Percentiles rank a stretch among this genome's conserved stretches.
Evolutionary conservation across 768 basidiomycete genomes (phyloP).

Genomic region (Xerocomus potaroensis): DNA sequence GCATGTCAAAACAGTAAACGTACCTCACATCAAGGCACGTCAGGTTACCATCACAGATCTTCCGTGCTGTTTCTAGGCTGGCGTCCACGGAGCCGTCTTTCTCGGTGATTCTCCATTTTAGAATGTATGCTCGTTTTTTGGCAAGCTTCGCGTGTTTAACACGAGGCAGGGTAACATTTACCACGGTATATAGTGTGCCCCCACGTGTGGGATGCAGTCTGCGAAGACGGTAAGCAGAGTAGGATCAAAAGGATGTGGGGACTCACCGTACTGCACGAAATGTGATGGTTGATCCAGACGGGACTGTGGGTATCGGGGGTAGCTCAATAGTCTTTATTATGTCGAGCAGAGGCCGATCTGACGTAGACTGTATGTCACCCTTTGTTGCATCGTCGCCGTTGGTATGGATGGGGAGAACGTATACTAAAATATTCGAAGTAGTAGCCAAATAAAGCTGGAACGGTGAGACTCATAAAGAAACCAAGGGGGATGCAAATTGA

Average conservation of each 20-base stretch:
- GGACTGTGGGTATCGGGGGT: conserved; percentile 45
- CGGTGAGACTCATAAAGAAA: background rate
- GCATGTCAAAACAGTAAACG: conserved; percentile 15
- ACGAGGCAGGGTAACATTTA: conserved; percentile 66
- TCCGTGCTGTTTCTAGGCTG: conserved; percentile 50
- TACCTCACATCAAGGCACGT: conserved; percentile 91
- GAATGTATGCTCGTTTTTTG: conserved; percentile 58
- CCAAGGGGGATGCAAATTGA: conserved; percentile 1
- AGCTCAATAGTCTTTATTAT: conserved; percentile 50
- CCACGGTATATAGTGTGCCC: conserved; percentile 59
- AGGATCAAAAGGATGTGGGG: background rate
- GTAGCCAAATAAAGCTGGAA: conserved; percentile 63
- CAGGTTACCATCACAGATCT: conserved; percentile 72
- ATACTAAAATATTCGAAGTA: conserved; percentile 60
- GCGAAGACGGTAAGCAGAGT: conserved; percentile 8
- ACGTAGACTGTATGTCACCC: conserved; percentile 28
- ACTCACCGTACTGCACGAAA: conserved; percentile 63
- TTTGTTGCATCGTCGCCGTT: background rate
- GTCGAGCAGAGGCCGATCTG: conserved; percentile 27
- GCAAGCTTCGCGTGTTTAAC: conserved; percentile 48
- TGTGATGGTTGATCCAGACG: conserved; percentile 39
- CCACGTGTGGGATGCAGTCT: conserved; percentile 57
- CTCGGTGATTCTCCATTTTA: conserved; percentile 66
- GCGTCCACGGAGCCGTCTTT: conserved; percentile 64
- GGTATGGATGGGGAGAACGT: conserved; percentile 43